These are phyloP conservation scores for Cyberlindnera euphorbiae DNA, from an alignment of 805 yeast species.

Conservation along the genomic window DNA sequence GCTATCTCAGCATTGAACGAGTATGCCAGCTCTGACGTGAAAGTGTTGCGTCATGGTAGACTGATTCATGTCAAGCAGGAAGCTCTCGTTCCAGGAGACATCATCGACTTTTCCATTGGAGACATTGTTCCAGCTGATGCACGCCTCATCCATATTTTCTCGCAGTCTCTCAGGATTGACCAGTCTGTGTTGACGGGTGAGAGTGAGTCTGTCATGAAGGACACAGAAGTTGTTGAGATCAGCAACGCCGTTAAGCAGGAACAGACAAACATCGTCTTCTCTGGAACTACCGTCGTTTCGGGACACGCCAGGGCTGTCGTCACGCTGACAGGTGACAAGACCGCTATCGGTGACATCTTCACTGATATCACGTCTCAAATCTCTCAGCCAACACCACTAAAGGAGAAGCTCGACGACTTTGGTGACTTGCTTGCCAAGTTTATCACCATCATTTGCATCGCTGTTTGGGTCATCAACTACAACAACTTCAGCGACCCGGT, in stretches of 20 bases:
- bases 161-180: conserved; percentile 40
- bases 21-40: conserved; percentile 43
- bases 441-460: conserved; percentile 42
- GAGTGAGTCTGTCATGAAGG: conserved; percentile 36
- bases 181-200: conserved; percentile 48
- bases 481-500: conserved; percentile 37
- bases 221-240: conserved; percentile 23
- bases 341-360: conserved; percentile 46
- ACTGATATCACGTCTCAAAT: conserved; percentile 39
- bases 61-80: conserved; percentile 38
- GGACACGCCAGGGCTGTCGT: conserved; percentile 44
- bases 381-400: conserved; percentile 32
- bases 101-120: conserved; percentile 35
- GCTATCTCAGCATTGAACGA: conserved; percentile 46
- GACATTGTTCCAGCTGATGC: conserved; percentile 46
- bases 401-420: conserved; percentile 33
- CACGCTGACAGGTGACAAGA: conserved; percentile 41
- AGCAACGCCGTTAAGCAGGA: conserved; percentile 33
- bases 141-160: conserved; percentile 33
- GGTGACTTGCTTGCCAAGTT: conserved; percentile 39
- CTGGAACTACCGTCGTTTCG: conserved; percentile 40
- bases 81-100: conserved; percentile 42
- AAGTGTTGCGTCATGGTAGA: conserved; percentile 39
- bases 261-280: conserved; percentile 39
- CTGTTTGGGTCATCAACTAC: conserved; percentile 41